Evolutionary conservation across 1,284 basidiomycete genomes (phyloP).

Genomic region (Sporisorium reilianum): DNA sequence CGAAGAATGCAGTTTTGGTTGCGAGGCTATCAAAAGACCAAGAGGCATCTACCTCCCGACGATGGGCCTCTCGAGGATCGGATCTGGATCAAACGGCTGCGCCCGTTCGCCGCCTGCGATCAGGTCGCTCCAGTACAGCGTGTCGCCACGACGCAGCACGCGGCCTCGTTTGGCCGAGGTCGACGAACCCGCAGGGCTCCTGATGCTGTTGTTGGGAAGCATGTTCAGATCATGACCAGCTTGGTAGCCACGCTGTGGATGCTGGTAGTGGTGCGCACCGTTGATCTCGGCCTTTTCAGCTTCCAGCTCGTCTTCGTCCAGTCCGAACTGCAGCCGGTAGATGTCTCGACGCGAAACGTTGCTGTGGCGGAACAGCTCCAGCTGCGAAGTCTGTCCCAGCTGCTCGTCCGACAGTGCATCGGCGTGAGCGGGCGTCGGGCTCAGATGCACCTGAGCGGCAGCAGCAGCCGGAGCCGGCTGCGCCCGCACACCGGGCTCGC

Average conservation of each 20-base stretch:
- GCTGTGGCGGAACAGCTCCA: conserved; percentile 32
- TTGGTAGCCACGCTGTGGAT: conserved; percentile 12
- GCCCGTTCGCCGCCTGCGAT: conserved; percentile 76
- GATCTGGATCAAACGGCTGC: conserved; percentile 60
- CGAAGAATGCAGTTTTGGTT: neutral
- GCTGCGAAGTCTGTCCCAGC: conserved; percentile 9
- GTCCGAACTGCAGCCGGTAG: conserved; percentile 24
- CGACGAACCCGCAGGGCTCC: conserved; percentile 3
- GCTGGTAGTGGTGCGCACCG: conserved; percentile 17
- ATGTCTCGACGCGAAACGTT: conserved; percentile 34
- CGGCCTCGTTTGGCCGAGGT: conserved; percentile 25
- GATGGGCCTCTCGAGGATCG: conserved; percentile 53
- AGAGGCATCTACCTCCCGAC: conserved; percentile 40
- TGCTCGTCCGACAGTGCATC: conserved; percentile 17
- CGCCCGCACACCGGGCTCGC: conserved; percentile 76
- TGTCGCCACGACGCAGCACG: conserved; percentile 75
- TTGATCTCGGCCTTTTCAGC: conserved; percentile 47
- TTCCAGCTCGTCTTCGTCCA: conserved; percentile 45
- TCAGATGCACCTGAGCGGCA: conserved; percentile 19
- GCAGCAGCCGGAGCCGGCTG: conserved; percentile 15
- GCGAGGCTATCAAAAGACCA: too few relatives aligned
- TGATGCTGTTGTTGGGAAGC: neutral
- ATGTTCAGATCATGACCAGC: conserved; percentile 1
- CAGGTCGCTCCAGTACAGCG: conserved; percentile 84
- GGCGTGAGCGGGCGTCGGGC: conserved; percentile 13